Conservation (phyloP, 805 yeast species). For the Kodamaea kaohsiungensis region DNA sequence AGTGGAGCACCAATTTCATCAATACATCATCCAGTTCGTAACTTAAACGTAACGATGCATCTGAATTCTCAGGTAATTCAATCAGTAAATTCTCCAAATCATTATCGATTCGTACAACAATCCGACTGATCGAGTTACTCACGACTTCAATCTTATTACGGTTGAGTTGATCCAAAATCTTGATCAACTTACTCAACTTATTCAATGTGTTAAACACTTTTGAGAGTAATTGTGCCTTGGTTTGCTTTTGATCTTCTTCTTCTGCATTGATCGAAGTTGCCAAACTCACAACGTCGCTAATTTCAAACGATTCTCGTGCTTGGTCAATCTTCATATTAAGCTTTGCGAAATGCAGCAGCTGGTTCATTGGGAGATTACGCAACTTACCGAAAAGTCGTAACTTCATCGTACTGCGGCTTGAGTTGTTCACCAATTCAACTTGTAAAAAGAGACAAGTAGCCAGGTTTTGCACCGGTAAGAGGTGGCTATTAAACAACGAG, state of each 20-base stretch:
- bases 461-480: slow-evolving; percentile 36
- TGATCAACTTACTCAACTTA: slow-evolving; percentile 33
- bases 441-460: slow-evolving; percentile 34
- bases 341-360: slow-evolving; percentile 19
- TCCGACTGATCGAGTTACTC: slow-evolving; percentile 27
- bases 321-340: slow-evolving; percentile 24
- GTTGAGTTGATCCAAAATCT: slow-evolving; percentile 34
- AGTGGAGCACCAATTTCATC: slow-evolving; percentile 18
- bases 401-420: slow-evolving; percentile 20
- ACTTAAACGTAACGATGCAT: background rate
- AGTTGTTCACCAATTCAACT: slow-evolving; percentile 24
- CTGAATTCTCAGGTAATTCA: slow-evolving; percentile 13
- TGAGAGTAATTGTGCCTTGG: slow-evolving; percentile 19
- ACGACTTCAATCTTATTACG: slow-evolving; percentile 27
- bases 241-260: slow-evolving; percentile 13
- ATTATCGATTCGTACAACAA: slow-evolving; percentile 32
- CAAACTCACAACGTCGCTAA: slow-evolving; percentile 19
- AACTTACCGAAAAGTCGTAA: slow-evolving; percentile 28
- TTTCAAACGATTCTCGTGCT: slow-evolving; percentile 26
- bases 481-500: slow-evolving; percentile 23
- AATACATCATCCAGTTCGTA: slow-evolving; percentile 1
- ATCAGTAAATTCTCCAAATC: slow-evolving; percentile 14
- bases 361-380: slow-evolving; percentile 23
- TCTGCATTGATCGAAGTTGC: slow-evolving; percentile 15
- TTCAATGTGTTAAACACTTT: slow-evolving; percentile 30